Evolutionary conservation across 1,284 basidiomycete species (phyloP).

Genomic region (Vanrija humicola): DNA sequence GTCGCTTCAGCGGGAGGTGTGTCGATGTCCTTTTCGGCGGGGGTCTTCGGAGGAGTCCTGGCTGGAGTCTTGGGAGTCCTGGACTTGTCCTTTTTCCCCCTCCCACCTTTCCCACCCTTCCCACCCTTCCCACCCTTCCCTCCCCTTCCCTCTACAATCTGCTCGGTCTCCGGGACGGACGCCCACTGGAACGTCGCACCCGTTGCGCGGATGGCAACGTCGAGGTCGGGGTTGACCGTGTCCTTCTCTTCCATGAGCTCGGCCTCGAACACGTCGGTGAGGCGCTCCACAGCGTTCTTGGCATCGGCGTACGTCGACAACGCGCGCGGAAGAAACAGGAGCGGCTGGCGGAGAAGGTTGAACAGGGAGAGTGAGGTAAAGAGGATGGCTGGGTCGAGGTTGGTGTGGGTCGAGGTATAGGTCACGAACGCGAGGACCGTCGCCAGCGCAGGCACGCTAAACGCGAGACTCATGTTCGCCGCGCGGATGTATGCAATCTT

Average conservation of each 20-base stretch:
- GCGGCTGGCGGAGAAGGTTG: slow-evolving; percentile 62
- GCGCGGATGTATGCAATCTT: slow-evolving; percentile 62
- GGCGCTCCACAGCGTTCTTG: slow-evolving; percentile 58
- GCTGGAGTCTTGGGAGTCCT: not conserved
- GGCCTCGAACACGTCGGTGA: slow-evolving; percentile 57
- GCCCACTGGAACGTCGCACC: slow-evolving; percentile 64
- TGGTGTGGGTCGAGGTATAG: slow-evolving; percentile 58
- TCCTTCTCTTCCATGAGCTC: slow-evolving; percentile 54
- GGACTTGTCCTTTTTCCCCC: not conserved
- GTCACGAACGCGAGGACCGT: slow-evolving; percentile 71
- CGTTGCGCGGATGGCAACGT: slow-evolving; percentile 55
- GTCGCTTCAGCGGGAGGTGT: not conserved
- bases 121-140: not conserved
- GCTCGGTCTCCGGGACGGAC: slow-evolving; percentile 4
- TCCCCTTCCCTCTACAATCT: not conserved
- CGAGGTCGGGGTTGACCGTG: slow-evolving; percentile 52
- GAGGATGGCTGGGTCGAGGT: slow-evolving; percentile 60
- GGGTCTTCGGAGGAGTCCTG: slow-evolving; percentile 1
- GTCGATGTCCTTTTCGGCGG: not conserved
- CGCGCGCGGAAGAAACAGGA: slow-evolving; percentile 66
- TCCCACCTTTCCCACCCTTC: not conserved
- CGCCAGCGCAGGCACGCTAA: slow-evolving; percentile 55
- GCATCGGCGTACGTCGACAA: slow-evolving; percentile 64
- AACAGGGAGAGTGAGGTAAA: slow-evolving; percentile 69
- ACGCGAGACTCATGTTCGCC: slow-evolving; percentile 52